Base-by-base conservation (phyloP, 805 yeast genomes). In the Candida dajiaensis region DNA sequence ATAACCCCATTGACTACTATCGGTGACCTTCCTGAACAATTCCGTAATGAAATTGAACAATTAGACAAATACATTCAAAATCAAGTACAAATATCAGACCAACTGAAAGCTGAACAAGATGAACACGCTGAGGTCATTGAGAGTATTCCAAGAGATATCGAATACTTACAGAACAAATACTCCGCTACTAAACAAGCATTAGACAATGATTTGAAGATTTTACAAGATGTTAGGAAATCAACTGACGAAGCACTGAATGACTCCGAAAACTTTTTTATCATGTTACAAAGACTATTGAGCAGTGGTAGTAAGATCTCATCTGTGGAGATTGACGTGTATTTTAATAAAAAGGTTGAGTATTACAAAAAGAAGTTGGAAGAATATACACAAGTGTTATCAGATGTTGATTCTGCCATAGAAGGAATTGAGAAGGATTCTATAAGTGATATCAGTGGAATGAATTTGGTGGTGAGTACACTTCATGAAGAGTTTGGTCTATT, bases 1-100 rank as follows among this genome's bases (percentile, higher is more conserved):
- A 69, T 86, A 40, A 83, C 85, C 11, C 80, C 89, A 13, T 78
- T 86, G 81, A 83, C 92, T 0, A 74, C 85, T 42, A 85, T 86
- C 10, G 79, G 80, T 9, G 92, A 85, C 49, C 67, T 86, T 36
- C 90, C 94, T 2, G 83, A 78, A n/a, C 74, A 68, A n/a, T 66
- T 81, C 46, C 85, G 83, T 56, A 75, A 69, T 49, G 88, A 85
- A 58, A 68, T 86, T 33, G 85, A 82, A 61, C 80, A 81, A 51
- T 67, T 86, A 47, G 89, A 86, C 63, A 74, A 77, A 47, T 85
- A 82, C 59, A 83, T 86, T 42, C 85, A 82, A 58, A 77, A 77
- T 31, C 95, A 86, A 65, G 85, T 84, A 38, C 74, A 80, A 42
- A 81, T 84, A 44, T 83, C 89, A 2, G 85, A 84, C 43, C 80